Percentiles rank a stretch among this genome's conserved stretches.
Conservation (phyloP, 192 early-diverging fungal species). For the Backusella morwellensis region DNA sequence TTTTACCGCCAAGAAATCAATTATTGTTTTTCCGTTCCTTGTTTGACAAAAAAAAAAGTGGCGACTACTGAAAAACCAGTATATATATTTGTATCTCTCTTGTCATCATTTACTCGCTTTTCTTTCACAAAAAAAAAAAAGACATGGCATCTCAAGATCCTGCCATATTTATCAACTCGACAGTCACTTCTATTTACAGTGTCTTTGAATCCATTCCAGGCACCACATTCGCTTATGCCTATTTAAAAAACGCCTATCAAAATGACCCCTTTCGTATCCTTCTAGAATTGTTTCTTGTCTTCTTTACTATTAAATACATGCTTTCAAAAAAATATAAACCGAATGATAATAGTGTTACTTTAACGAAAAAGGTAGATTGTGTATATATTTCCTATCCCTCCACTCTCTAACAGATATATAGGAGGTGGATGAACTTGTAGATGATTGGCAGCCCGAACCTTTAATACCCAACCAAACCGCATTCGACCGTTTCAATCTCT, state of each 20-base stretch:
- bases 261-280: constrained; percentile 90
- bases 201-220: constrained; percentile 62
- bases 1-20: not conserved
- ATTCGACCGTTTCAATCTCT: constrained; percentile 70
- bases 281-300: constrained; percentile 81
- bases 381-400: no score
- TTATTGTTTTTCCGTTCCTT: not conserved
- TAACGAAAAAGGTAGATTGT: constrained; percentile 73
- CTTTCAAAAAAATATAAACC: constrained; percentile 78
- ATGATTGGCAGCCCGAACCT: constrained; percentile 95
- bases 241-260: constrained; percentile 90
- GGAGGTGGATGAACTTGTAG: constrained; percentile 93
- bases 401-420: constrained; percentile 20
- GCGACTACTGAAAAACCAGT: no score
- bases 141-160: constrained; percentile 18
- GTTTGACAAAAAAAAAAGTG: not conserved
- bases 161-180: constrained; percentile 44
- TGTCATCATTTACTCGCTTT: no score
- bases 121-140: not conserved
- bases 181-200: constrained; percentile 39
- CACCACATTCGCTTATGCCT: constrained; percentile 67
- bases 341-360: constrained; percentile 68
- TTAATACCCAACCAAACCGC: constrained; percentile 75
- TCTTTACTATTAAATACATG: constrained; percentile 90
- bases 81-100: no score